Base-by-base conservation (phyloP, 331 rosid genomes). In the Arachis monticola region DNA sequence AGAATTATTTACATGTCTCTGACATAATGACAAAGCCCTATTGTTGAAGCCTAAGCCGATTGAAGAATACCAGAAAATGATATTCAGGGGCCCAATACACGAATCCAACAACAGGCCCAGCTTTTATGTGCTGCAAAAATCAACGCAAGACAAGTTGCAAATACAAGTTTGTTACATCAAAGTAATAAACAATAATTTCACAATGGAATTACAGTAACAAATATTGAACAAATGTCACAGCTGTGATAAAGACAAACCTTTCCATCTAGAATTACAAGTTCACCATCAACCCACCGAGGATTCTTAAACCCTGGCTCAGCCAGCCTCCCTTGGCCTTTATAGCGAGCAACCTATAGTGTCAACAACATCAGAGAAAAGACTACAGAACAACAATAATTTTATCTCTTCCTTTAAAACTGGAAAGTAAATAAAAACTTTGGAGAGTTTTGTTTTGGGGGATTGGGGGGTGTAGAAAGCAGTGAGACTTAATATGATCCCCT, bases 241-340 rank as follows among this genome's bases (percentile, higher is more conserved):
- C 9, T 73, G 13, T 56, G n/a, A 67, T 60, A 51, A 57, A 69
- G 63, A 13, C 58, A 17, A 60, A 92, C 99, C 97, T 92, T 92
- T 57, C 99, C 99, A 78, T 95, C 97, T 52, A 95, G 92, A 81
- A 95, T 87, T 75, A 95, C 99, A 79, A 95, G 93, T 88, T 95
- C 99, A 61, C 99, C 99, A 64, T 95, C 97, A 53, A 95, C 97
- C 99, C 99, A 95, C 74, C 93, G 91, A 79, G 99, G 97, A 84
- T 92, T 90, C 84, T 84, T 89, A 81, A 94, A 94, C 38, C 99
- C 97, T 63, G 96, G 97, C 75, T 88, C 97, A 76, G 97, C 97
- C 81, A 92, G 91, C 90, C 97, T 88, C 73, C 99, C 99, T 81
- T 95, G 97, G 65, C 99, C 99, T 83, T 90, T 95, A 66, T 90